phyloP scores from a whole-genome alignment of 2,329 filamentous ascomycete genomes.

The Calcarisporium arbuscula region DNA sequence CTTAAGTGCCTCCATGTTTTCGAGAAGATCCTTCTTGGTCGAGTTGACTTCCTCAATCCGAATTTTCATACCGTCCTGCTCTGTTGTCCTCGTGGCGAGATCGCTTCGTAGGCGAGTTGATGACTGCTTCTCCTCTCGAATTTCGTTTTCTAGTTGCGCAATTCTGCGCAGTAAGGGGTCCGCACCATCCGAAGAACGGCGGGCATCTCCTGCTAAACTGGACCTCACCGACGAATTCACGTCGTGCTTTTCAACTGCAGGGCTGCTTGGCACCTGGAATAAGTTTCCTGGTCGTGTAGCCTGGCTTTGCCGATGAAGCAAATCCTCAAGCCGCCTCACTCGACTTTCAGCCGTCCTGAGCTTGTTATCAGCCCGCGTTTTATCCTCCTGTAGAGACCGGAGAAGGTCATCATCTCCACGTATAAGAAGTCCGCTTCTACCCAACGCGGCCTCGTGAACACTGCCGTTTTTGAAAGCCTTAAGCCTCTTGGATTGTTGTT shows the following conservation, averaged over 20 bases:
- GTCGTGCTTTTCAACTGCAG: slow-evolving; percentile 42
- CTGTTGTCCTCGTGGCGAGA: slow-evolving; percentile 48
- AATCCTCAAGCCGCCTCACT: slow-evolving; percentile 82
- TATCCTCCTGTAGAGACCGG: slow-evolving; percentile 74
- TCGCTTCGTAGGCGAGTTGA: slow-evolving; percentile 64
- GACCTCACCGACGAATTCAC: slow-evolving; percentile 43
- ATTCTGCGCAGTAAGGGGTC: slow-evolving; percentile 43
- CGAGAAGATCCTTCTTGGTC: slow-evolving; percentile 88
- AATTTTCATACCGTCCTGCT: slow-evolving; percentile 55
- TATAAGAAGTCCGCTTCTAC: slow-evolving; percentile 78
- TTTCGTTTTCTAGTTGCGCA: slow-evolving; percentile 68
- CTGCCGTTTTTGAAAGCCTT: slow-evolving; percentile 97
- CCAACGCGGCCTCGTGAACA: slow-evolving; percentile 81
- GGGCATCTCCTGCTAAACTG: slow-evolving; percentile 36
- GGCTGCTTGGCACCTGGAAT: slow-evolving; percentile 43
- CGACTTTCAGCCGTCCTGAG: slow-evolving; percentile 81
- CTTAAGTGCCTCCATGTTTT: slow-evolving; percentile 89
- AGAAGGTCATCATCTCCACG: slow-evolving; percentile 82
- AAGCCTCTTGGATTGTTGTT: slow-evolving; percentile 77
- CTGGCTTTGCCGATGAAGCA: slow-evolving; percentile 77
- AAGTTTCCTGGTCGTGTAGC: slow-evolving; percentile 48
- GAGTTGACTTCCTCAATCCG: slow-evolving; percentile 81
- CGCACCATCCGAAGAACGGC: slow-evolving; percentile 38
- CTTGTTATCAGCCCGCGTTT: slow-evolving; percentile 65
- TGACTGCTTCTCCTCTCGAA: slow-evolving; percentile 66